Base-by-base conservation (phyloP, 176 grass and related monocot genomes). In the Bonia amplexicaulis region DNA sequence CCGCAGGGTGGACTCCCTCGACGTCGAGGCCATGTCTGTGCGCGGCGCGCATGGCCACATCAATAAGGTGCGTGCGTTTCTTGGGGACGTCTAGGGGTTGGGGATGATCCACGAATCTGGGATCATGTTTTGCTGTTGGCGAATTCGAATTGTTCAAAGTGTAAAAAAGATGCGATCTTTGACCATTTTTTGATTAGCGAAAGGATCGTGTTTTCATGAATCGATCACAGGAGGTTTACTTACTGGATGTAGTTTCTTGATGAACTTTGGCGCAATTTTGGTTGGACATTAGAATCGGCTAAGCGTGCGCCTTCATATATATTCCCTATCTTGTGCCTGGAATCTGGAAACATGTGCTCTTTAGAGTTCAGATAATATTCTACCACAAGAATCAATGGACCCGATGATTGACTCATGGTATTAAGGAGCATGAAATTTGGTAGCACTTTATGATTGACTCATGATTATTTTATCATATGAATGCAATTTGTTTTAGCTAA, bases 1-100 rank as follows among this genome's bases (percentile, higher is more conserved):
- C 7, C 86, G 71, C 9, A 59, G 96, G 78, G 91, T 94, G 2
- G 96, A 99, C 82, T 96, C 96, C 45, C 83, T 99, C 82, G 91
- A 91, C 82, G 91, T 99, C 74, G 93, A 99, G 80, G 73, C 91
- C 75, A 99, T 99, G 96, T 45, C n/a, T 83, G 82, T 99, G 48
- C 72, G 69, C 68, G 93, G 88, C 22, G 75, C 89, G 47, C 88
- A 94, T 54, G 74, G 83, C 8, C 89, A 92, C 80, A 80, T 58
- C 37, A 3, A 26, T 51, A 92, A 93, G 96, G 93, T 99, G 80
- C 35, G 71, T 77, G 13, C 54, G 33, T 49, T 31, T 69, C 33
- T 29, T 26, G 22, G 11, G 0, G 5, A 15, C 64, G 52, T 41
- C 40, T 58, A 3, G 33, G 33, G 33, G 33, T 35, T 2, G 23